phyloP scores from a whole-genome alignment of 768 basidiomycete genomes.

The Auricularia cornea region DNA sequence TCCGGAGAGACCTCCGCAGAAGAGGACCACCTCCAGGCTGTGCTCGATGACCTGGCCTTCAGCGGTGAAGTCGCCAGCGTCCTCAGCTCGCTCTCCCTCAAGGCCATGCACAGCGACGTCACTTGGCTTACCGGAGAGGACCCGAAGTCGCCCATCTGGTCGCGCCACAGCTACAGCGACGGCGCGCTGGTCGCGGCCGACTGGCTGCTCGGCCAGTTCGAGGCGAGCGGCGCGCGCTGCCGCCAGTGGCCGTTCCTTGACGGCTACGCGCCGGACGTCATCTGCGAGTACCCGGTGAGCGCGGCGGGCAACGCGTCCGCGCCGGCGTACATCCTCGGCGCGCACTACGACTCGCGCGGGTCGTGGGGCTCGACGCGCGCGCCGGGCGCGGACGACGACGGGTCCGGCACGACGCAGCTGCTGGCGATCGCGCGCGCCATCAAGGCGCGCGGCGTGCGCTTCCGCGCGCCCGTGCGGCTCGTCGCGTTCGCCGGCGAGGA shows the following conservation, averaged over 20 bases:
- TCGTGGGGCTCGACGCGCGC: slow-evolving; percentile 71
- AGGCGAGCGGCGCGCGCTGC: slow-evolving; percentile 69
- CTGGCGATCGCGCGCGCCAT: slow-evolving; percentile 76
- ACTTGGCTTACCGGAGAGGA: slow-evolving; percentile 83
- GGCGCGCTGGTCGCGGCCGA: slow-evolving; percentile 58
- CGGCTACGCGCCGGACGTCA: slow-evolving; percentile 80
- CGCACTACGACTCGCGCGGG: slow-evolving; percentile 88
- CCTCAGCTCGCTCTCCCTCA: slow-evolving; percentile 58
- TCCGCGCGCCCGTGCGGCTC: slow-evolving; percentile 71
- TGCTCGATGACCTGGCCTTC: slow-evolving; percentile 56
- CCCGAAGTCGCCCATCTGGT: slow-evolving; percentile 57
- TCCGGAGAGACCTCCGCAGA: background rate
- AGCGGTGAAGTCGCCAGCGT: slow-evolving; percentile 59
- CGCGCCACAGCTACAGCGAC: slow-evolving; percentile 72
- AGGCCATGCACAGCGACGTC: slow-evolving; percentile 61
- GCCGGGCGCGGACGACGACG: slow-evolving; percentile 60
- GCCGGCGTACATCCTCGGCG: slow-evolving; percentile 60
- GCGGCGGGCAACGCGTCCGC: slow-evolving; percentile 44
- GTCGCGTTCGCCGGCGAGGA: slow-evolving; percentile 88
- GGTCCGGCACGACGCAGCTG: slow-evolving; percentile 59
- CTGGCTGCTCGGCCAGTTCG: slow-evolving; percentile 68
- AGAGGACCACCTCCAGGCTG: slow-evolving; percentile 39
- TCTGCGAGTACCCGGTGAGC: slow-evolving; percentile 21
- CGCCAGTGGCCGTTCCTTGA: slow-evolving; percentile 52
- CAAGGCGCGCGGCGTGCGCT: slow-evolving; percentile 52